Evolutionary conservation across 169 alveolate genomes (phyloP).

Genomic region (Perkinsus olseni): DNA sequence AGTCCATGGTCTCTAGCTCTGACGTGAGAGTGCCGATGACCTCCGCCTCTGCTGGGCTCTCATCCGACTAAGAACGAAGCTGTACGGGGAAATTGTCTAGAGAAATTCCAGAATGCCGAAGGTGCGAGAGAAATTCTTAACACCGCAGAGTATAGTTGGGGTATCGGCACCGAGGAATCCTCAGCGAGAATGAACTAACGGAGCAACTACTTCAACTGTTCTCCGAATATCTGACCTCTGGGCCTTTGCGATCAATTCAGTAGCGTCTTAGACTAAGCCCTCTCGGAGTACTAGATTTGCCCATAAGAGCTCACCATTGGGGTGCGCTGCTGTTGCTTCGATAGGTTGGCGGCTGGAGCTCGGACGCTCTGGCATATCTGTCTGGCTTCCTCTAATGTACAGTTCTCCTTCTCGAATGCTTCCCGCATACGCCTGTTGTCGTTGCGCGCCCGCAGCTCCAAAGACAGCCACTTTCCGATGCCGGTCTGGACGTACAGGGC

Average conservation of each 20-base stretch:
- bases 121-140: too few species aligned
- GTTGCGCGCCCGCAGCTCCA: neutral
- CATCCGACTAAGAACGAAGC: neutral
- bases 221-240: too few species aligned
- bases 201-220: too few species aligned
- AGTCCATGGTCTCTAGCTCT: neutral
- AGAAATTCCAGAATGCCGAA: too few species aligned
- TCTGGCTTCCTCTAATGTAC: neutral
- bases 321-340: neutral
- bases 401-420: neutral
- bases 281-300: too few species aligned
- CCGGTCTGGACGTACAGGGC: neutral
- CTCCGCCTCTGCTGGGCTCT: neutral
- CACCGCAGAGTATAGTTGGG: too few species aligned
- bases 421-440: neutral
- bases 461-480: neutral
- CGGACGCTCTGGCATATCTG: neutral
- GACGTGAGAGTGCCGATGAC: neutral
- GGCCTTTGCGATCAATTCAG: too few species aligned
- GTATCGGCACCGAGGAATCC: too few species aligned
- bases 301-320: neutral
- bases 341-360: neutral
- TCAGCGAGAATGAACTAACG: too few species aligned
- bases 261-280: too few species aligned
- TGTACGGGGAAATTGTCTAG: too few species aligned